Evolutionary conservation across 2,329 filamentous ascomycete genomes (phyloP), one percentile per base, ranked within the genome.

Genomic region (Penicillium sp.): DNA sequence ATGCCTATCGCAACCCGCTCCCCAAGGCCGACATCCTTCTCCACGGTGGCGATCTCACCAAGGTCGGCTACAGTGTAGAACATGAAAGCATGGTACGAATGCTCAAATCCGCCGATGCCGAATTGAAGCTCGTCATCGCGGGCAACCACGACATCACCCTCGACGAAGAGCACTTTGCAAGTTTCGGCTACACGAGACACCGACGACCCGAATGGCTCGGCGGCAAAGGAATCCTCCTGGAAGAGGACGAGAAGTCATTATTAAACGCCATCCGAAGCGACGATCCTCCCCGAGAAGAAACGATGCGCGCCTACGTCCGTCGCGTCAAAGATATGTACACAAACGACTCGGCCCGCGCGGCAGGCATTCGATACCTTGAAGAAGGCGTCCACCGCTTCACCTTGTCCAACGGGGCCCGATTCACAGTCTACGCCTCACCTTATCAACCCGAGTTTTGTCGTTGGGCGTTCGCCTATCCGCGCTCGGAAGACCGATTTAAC

Each of bases 131-230:
- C 25, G 75, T 84, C 18, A 83, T 84, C 50, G 76, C 81, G 0
- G 81, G 81, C 0, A 84, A 84, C 57, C 81, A 84, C 63, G 81
- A 83, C 57, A 68, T 81, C 38, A 76, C 74, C 4, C 70, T 84
- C 1, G 80, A 84, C 52, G 66, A 70, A 35, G 62, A 64, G 1
- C 79, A 75, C 59, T 79, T 76, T 55, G 55, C 56, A 3, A 39
- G 43, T 4, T 50, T 57, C n/a, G 64, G 64, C 1, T 56, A 59
- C 39, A 51, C 27, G 26, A 54, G 64, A 13, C 67, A 71, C 46
- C 55, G 56, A 4, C 60, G 49, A 25, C 45, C 45, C 18, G 50
- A 54, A 26, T 38, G 48, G n/a, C 52, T 59, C 11, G 48, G 45
- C 50, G 63, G 48, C n/a, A 49, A 49, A 43, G 59, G 50, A 41